Evolutionary conservation across 83 land plant species (phyloP).

Genomic region (Picea abies): DNA sequence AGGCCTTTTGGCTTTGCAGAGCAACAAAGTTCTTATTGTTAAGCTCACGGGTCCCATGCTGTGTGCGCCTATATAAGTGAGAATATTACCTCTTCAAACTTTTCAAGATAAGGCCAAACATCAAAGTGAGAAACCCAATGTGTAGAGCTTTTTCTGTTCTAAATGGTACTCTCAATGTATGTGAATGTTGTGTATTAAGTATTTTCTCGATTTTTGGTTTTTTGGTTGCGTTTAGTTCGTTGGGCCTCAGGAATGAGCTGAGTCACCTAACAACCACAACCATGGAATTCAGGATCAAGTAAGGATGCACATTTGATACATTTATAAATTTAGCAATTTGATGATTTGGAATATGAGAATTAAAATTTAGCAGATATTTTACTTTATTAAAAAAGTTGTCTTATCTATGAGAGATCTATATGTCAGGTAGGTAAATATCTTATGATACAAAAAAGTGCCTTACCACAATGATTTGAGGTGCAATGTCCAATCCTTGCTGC

Average conservation of each 20-base stretch:
- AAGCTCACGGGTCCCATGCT: no score
- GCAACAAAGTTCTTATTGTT: no score
- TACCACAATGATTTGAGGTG: slow-evolving; percentile 82
- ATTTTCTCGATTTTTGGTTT: slow-evolving; percentile 61
- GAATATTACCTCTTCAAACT: slow-evolving; percentile 43
- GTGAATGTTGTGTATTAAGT: slow-evolving; percentile 52
- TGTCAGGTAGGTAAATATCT: no score
- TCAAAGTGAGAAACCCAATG: slow-evolving; percentile 75
- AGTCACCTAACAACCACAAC: slow-evolving; percentile 40
- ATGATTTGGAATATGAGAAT: no score
- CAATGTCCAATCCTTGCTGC: slow-evolving; percentile 68
- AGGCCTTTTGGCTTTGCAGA: no score
- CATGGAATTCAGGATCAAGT: no score
- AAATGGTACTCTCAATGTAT: slow-evolving; percentile 66
- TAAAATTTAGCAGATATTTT: no score
- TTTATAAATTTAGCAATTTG: no score
- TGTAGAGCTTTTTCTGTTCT: slow-evolving; percentile 45
- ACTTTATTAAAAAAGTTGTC: no score
- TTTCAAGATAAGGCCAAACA: slow-evolving; percentile 73
- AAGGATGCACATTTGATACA: no score
- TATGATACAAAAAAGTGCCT: background rate
- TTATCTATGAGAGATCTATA: no score
- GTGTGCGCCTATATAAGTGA: no score
- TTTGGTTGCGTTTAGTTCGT: background rate
- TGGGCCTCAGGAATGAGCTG: slow-evolving; percentile 48